Base-by-base conservation (phyloP, 169 alveolate species). In the Theileria equi region DNA sequence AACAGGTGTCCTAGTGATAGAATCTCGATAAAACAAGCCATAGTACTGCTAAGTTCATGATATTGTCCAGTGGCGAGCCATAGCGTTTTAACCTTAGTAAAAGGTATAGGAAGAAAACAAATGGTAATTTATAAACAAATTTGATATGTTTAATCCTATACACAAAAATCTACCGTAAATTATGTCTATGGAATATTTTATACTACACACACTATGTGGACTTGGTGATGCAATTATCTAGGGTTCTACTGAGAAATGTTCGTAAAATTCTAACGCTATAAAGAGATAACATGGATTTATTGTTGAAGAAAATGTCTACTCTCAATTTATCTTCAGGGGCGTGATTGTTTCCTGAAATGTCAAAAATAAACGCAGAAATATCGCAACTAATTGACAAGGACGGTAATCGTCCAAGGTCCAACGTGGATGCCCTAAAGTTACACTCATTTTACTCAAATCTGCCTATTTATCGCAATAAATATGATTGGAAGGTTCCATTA, bases 401-500 rank as follows among this genome's bases (percentile, higher is more conserved):
- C n/a, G 86, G 86, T 7, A 32, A 54, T 2, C 44, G 80, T 32
- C 86, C 86, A 4, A 60, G 68, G 6, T 77, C 86, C 1, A 77
- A 77, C 63, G 44, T 52, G 41, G 86, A 77, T 49, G 78, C 86
- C 6, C 32, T 54, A 34, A 45, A 32, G 28, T 23, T 77, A 11
- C 65, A 77, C 47, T 44, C 49, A 13, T 66, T 66, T 32, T 60
- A 55, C 40, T 48, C 82, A 1, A 57, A 65, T 7, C 31, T 77
- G 19, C 86, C 86, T 3, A 3, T 67, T 5, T 77, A 40, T 32
- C 16, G 86, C 29, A 35, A 67, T n/a, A 77, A 77, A 67, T 77
- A 77, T 34, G 86, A 77, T 62, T 67, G 81, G 86, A 77, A 77
- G 16, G 59, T 58, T 10, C 74, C 74, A 25, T 60, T 44, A 54